Evolutionary conservation across 1,284 basidiomycete species (phyloP), one percentile per base, ranked within the genome.

Genomic region (Cronartium quercuum): DNA sequence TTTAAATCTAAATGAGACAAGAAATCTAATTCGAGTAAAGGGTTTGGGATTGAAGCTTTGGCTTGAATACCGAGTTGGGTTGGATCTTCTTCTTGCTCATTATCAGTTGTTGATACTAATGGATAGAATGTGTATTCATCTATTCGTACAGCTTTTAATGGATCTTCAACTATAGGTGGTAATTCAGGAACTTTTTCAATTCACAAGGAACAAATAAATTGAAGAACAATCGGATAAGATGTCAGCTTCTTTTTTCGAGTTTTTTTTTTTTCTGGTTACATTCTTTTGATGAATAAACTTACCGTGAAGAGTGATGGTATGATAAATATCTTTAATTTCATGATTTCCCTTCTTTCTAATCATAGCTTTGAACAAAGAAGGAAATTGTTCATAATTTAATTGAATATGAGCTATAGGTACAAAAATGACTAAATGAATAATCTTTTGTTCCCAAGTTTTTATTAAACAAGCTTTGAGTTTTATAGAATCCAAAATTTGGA

Each of bases 51-150:
- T 18, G 40, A 35, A 5, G 61, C 41, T 34, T 55, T 44, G n/a
- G 68, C 68, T 18, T 44, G 55, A n/a, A 69, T 41, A n/a, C 58
- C 68, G 6, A 69, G 40, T 24, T 10, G 35, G 3, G 21, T 29
- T 15, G 55, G 37, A 7, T 37, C 47, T 4, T 58, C 51, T 3
- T 15, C 12, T 15, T 15, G 4, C 21, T 35, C 42, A 7, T 2
- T 2, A 15, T 34, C 65, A 5, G 65, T 6, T 40, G 51, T 37
- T 55, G 51, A 55, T 6, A 24, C 51, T 1, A 65, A 21, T 24
- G 66, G 29, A 24, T 35, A 68, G 18, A 68, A 68, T 0, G 47
- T 10, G 66, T 68, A 68, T 21, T 24, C 21, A 24, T 57, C 47
- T 6, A 68, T n/a, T 21, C 2, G n/a, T 24, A 68, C 24, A 9